Conservation (phyloP, 345 rosid species). For the Stellera chamaejasme region DNA sequence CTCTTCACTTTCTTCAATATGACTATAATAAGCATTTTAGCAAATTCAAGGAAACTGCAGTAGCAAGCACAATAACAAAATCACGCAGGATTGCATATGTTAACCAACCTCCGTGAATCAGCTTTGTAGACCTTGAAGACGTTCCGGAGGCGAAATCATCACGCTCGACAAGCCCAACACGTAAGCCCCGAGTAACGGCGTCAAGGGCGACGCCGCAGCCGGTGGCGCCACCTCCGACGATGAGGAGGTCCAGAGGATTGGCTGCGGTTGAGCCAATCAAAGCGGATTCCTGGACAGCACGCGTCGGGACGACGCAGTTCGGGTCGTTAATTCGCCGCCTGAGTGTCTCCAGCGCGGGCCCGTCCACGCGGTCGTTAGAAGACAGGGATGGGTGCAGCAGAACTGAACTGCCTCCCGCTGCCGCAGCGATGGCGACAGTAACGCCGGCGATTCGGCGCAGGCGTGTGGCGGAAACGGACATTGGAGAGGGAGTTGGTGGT, state of each 20-base stretch:
- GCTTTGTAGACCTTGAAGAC: constrained; percentile 90
- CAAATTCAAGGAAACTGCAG: too few species aligned
- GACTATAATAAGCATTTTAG: too few species aligned
- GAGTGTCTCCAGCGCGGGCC: constrained; percentile 33
- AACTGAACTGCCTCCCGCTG: constrained; percentile 35
- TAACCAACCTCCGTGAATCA: constrained; percentile 79
- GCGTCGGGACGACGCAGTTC: constrained; percentile 48
- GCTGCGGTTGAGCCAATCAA: constrained; percentile 40
- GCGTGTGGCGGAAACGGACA: constrained; percentile 44
- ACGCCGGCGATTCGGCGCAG: constrained; percentile 54
- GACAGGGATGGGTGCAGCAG: constrained; percentile 30
- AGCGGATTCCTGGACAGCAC: constrained; percentile 59
- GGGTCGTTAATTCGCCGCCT: constrained; percentile 46
- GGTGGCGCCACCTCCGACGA: constrained; percentile 96
- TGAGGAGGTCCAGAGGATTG: constrained; percentile 79
- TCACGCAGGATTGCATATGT: background rate
- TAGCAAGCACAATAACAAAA: background rate
- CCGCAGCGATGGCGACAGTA: constrained; percentile 26
- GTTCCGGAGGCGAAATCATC: constrained; percentile 97
- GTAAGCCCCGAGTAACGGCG: constrained; percentile 81
- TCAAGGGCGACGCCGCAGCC: constrained; percentile 97
- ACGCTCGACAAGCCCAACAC: constrained; percentile 88
- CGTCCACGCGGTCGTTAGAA: constrained; percentile 43
- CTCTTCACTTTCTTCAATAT: too few species aligned
- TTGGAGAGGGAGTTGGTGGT: constrained; percentile 8